These are phyloP conservation scores for Immersiporthe knoxdaviesiana DNA, from an alignment of 2,329 filamentous ascomycete genomes.

Conservation along the genomic window DNA sequence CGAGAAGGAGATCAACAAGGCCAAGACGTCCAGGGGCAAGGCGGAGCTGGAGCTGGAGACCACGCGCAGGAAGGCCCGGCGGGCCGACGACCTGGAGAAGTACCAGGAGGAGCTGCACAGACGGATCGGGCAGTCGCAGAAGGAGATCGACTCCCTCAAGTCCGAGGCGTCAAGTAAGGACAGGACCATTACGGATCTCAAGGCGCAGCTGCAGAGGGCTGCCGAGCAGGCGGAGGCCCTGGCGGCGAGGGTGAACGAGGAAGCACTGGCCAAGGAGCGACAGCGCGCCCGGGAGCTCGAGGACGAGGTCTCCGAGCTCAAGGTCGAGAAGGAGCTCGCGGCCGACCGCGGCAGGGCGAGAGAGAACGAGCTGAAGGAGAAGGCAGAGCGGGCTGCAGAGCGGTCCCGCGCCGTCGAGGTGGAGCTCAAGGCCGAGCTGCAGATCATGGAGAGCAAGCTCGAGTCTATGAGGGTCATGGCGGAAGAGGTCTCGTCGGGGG, in stretches of 20 bases:
- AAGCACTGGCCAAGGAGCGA: constrained; percentile 69
- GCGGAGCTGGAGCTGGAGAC: constrained; percentile 53
- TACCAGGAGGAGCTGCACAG: constrained; percentile 55
- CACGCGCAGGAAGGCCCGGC: constrained; percentile 52
- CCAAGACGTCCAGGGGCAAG: constrained; percentile 63
- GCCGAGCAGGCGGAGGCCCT: constrained; percentile 68
- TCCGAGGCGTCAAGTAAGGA: constrained; percentile 67
- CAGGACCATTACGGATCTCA: constrained; percentile 68
- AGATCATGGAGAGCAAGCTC: constrained; percentile 83
- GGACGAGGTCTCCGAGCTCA: constrained; percentile 64
- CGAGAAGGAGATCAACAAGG: constrained; percentile 66
- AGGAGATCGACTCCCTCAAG: constrained; percentile 55
- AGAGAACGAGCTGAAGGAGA: constrained; percentile 72
- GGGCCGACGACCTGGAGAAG: constrained; percentile 60
- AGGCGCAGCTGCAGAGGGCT: constrained; percentile 69
- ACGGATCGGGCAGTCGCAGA: constrained; percentile 61
- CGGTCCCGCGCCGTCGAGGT: constrained; percentile 69
- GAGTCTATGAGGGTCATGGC: constrained; percentile 83
- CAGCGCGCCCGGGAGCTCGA: constrained; percentile 55
- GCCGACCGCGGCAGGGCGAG: constrained; percentile 69
- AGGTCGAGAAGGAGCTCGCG: constrained; percentile 76
- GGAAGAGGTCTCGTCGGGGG: constrained; percentile 86
- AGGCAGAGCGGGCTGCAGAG: constrained; percentile 73
- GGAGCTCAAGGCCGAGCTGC: constrained; percentile 77
- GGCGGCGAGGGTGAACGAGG: constrained; percentile 67